Evolutionary conservation across 108 stramenopile genomes (phyloP).

Genomic region (Fistulifera pelliculosa): DNA sequence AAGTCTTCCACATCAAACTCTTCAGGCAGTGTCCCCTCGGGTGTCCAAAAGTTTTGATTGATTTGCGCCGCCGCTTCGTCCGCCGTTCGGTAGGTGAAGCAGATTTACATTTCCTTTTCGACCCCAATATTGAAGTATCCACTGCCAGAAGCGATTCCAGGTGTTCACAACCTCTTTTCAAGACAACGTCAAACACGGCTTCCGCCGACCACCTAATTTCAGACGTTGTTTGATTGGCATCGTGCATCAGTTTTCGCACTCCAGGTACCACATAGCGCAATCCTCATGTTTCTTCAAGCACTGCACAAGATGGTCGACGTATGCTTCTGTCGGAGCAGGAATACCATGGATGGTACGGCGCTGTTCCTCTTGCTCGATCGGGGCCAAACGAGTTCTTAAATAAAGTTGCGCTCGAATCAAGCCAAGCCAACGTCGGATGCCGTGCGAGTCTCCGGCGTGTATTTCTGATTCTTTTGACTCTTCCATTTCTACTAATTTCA

Average conservation of each 20-base stretch:
- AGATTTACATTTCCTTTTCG: not conserved
- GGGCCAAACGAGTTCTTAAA: constrained; percentile 46
- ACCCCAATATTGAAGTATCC: constrained; percentile 4
- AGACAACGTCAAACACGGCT: too few relatives aligned
- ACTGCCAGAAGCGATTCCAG: not conserved
- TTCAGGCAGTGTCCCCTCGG: not conserved
- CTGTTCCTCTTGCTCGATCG: constrained; percentile 23
- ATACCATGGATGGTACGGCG: not conserved
- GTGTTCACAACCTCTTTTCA: too few relatives aligned
- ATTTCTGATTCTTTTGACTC: constrained; percentile 2
- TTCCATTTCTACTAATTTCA: constrained; percentile 16
- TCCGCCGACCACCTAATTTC: too few relatives aligned
- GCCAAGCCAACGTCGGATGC: constrained; percentile 15
- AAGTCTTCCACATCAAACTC: not conserved
- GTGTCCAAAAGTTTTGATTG: not conserved
- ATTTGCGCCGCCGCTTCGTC: not conserved
- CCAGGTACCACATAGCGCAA: constrained; percentile 25
- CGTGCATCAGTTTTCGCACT: too few relatives aligned
- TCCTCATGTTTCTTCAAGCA: constrained; percentile 21
- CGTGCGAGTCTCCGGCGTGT: not conserved
- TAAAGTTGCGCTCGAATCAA: constrained; percentile 37
- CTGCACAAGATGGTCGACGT: constrained; percentile 27
- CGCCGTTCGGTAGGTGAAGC: not conserved
- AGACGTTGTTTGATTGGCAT: too few relatives aligned
- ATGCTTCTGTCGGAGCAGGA: constrained; percentile 29